phyloP scores from a whole-genome alignment of 1,139 yeast species.

The Pichia cactophila region DNA sequence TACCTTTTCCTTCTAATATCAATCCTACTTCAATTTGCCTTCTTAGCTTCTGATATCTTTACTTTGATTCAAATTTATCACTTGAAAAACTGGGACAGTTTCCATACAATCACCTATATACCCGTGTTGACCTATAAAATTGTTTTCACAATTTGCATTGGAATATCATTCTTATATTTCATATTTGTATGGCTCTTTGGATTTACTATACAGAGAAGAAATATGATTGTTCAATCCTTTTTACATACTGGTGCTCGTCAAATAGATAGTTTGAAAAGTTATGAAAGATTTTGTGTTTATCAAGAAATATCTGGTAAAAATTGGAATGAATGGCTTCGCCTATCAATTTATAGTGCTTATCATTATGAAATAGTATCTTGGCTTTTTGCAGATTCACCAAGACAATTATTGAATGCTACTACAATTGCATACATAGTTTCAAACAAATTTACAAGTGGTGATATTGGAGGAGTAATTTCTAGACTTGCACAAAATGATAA shows the following conservation, averaged over 20 bases:
- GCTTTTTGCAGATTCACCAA: constrained; percentile 75
- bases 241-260: constrained; percentile 58
- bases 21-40: constrained; percentile 46
- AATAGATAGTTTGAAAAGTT: constrained; percentile 48
- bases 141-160: constrained; percentile 79
- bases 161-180: constrained; percentile 58
- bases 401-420: constrained; percentile 76
- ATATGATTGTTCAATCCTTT: constrained; percentile 64
- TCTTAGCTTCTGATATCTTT: constrained; percentile 68
- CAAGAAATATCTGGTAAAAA: constrained; percentile 61
- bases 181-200: constrained; percentile 57
- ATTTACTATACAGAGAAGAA: constrained; percentile 46
- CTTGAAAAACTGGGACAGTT: constrained; percentile 64
- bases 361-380: constrained; percentile 58
- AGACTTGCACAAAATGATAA: constrained; percentile 53
- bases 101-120: constrained; percentile 43
- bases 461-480: constrained; percentile 46
- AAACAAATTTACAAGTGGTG: constrained; percentile 30
- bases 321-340: constrained; percentile 59
- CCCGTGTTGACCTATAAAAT: constrained; percentile 64
- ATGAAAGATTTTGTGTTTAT: constrained; percentile 66
- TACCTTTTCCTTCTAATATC: constrained; percentile 47
- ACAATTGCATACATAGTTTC: constrained; percentile 48
- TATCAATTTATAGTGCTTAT: constrained; percentile 43
- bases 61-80: constrained; percentile 73